phyloP scores from a whole-genome alignment of 768 basidiomycete species.

The Suillus plorans region DNA sequence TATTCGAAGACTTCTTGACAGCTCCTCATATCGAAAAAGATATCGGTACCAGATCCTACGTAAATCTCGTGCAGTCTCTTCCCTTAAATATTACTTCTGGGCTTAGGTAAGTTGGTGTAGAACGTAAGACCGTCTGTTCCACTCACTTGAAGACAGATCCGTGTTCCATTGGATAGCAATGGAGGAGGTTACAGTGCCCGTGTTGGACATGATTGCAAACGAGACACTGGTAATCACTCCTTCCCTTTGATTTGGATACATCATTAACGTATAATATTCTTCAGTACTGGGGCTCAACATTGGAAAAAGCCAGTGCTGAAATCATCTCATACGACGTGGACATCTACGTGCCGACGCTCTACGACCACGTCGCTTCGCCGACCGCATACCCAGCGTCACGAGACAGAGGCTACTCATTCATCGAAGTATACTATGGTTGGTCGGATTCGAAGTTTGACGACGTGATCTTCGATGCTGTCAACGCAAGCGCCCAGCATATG shows the following conservation, averaged over 20 bases:
- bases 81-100: conserved; percentile 1
- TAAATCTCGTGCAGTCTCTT: neutral
- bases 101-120: neutral
- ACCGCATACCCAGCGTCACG: conserved; percentile 48
- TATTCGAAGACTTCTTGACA: conserved; percentile 34
- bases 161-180: neutral
- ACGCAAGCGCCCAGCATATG: neutral
- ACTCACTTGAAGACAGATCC: neutral
- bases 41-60: neutral
- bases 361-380: conserved; percentile 32
- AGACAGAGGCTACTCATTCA: neutral
- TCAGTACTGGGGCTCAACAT: neutral
- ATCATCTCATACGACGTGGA: conserved; percentile 36
- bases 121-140: neutral
- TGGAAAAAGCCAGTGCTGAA: neutral
- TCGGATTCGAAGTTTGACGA: neutral
- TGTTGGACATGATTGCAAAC: neutral
- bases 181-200: neutral
- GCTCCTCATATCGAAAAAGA: conserved; percentile 18
- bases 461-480: neutral
- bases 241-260: neutral
- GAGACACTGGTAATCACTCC: neutral
- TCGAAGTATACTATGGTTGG: neutral
- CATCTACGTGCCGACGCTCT: conserved; percentile 43
- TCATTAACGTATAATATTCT: neutral